These are phyloP conservation scores for Tylopilus orsonianus DNA, from an alignment of 1,284 basidiomycete genomes.

Conservation along the genomic window DNA sequence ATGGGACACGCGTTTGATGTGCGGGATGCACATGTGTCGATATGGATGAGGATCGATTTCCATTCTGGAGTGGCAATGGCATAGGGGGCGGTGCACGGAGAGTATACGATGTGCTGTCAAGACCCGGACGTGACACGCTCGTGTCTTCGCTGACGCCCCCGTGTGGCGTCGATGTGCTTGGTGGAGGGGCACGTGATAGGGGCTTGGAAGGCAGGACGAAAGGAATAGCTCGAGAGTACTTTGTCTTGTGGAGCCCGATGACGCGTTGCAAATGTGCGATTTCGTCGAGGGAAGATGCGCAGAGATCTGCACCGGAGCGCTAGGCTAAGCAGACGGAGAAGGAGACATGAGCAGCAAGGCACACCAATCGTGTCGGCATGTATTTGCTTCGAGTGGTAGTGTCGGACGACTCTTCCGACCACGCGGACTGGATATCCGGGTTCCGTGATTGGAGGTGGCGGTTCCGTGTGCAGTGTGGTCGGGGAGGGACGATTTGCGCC, in stretches of 20 bases:
- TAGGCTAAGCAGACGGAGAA: background rate
- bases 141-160: background rate
- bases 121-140: background rate
- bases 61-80: constrained; percentile 8
- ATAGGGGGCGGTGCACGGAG: constrained; percentile 18
- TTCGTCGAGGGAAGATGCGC: constrained; percentile 57
- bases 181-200: constrained; percentile 3
- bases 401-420: constrained; percentile 46
- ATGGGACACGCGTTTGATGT: constrained; percentile 10
- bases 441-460: constrained; percentile 41
- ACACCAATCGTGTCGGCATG: constrained; percentile 47
- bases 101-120: constrained; percentile 5
- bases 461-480: no score
- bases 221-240: constrained; percentile 46
- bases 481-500: constrained; percentile 4
- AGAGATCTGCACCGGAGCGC: constrained; percentile 42
- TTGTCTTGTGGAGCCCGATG: constrained; percentile 49
- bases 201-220: constrained; percentile 42
- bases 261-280: constrained; percentile 57
- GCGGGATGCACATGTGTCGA: background rate
- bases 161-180: background rate
- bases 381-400: constrained; percentile 47
- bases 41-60: constrained; percentile 2
- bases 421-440: constrained; percentile 52
- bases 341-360: constrained; percentile 1